A percentile compares a stretch with the other conserved stretches of the same genome.
Evolutionary conservation across 805 yeast genomes (phyloP).

Genomic region (Lipomyces starkeyi): DNA sequence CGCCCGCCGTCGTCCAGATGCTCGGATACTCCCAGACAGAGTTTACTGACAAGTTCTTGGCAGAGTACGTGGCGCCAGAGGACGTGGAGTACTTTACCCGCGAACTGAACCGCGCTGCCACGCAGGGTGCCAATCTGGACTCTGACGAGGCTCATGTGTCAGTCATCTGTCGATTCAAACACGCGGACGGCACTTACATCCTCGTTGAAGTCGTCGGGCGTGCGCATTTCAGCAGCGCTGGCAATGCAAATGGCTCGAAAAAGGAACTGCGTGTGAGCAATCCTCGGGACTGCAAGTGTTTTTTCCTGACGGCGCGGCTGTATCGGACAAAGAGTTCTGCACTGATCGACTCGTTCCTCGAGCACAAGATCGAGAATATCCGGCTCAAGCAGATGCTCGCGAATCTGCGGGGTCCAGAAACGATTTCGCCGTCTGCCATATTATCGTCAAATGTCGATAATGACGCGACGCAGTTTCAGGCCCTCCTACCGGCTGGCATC

Average conservation of each 20-base stretch:
- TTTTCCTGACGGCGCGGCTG: slow-evolving; percentile 36
- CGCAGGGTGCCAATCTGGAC: slow-evolving; percentile 11
- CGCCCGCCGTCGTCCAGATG: slow-evolving; percentile 30
- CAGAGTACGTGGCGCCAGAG: slow-evolving; percentile 26
- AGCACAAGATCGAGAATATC: slow-evolving; percentile 33
- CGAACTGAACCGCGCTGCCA: slow-evolving; percentile 30
- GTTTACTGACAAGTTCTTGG: slow-evolving; percentile 24
- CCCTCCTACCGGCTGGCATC: not conserved
- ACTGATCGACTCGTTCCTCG: slow-evolving; percentile 35
- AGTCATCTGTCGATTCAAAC: slow-evolving; percentile 18
- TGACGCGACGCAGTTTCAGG: not conserved
- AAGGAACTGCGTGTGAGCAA: not conserved
- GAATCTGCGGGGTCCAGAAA: slow-evolving; percentile 12
- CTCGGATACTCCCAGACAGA: slow-evolving; percentile 33
- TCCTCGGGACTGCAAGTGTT: slow-evolving; percentile 32
- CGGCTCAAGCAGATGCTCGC: slow-evolving; percentile 30
- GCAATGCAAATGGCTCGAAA: not conserved
- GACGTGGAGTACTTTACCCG: slow-evolving; percentile 28
- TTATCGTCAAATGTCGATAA: slow-evolving; percentile 1
- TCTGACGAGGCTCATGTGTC: slow-evolving; percentile 14
- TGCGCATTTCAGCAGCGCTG: slow-evolving; percentile 19
- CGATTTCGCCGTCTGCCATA: slow-evolving; percentile 2
- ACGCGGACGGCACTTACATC: slow-evolving; percentile 15
- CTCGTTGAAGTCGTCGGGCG: slow-evolving; percentile 29
- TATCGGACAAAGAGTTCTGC: slow-evolving; percentile 12